Evolutionary conservation across 257 asterid genomes (phyloP).

Genomic region (Verbascum thapsus): DNA sequence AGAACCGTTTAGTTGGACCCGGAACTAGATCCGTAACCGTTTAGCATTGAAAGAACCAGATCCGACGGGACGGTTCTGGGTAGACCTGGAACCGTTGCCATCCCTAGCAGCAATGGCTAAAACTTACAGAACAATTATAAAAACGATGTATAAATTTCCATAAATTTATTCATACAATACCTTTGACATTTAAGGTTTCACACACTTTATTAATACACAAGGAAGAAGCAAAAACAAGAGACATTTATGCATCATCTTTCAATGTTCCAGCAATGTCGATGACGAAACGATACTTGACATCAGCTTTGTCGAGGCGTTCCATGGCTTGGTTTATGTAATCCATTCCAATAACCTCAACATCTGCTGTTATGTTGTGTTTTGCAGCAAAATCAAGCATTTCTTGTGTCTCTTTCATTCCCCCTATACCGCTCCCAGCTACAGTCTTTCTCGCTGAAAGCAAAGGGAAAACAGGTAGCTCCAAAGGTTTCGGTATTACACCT

Average conservation of each 20-base stretch:
- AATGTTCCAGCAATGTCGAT: slow-evolving; percentile 35
- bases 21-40: no score
- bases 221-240: no score
- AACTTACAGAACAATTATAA: no score
- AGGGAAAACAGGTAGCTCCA: slow-evolving; percentile 36
- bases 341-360: slow-evolving; percentile 38
- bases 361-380: slow-evolving; percentile 38
- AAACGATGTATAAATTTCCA: no score
- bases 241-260: slow-evolving; percentile 12
- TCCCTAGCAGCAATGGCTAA: no score
- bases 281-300: slow-evolving; percentile 41
- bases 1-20: no score
- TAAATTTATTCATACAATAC: no score
- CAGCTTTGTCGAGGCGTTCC: slow-evolving; percentile 38
- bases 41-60: no score
- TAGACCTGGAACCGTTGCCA: no score
- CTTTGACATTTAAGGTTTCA: no score
- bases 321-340: slow-evolving; percentile 35
- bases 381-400: slow-evolving; percentile 39
- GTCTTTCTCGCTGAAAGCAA: slow-evolving; percentile 39
- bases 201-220: no score
- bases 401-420: slow-evolving; percentile 38
- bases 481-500: slow-evolving; percentile 33
- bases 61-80: no score
- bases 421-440: slow-evolving; percentile 35